Percentiles rank a stretch among this genome's conserved stretches.
These are phyloP conservation scores for Boletus insuetus DNA, from an alignment of 768 basidiomycete genomes.

Conservation along the genomic window DNA sequence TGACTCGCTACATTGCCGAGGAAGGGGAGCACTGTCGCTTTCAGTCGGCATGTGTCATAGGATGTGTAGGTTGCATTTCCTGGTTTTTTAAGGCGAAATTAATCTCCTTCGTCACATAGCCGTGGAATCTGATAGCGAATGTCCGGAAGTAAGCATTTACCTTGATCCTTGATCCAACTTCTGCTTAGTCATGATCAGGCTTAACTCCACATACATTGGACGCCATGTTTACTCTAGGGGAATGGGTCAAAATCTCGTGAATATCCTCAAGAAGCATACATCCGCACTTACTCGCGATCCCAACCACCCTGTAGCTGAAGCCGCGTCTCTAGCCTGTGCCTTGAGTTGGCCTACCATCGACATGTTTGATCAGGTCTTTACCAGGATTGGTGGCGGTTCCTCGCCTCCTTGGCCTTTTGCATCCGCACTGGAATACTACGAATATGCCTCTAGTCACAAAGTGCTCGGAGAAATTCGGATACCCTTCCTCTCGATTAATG, in stretches of 20 bases:
- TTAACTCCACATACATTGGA: slow-evolving; percentile 53
- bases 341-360: slow-evolving; percentile 54
- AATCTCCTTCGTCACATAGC: slow-evolving; percentile 31
- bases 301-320: slow-evolving; percentile 48
- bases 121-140: slow-evolving; percentile 48
- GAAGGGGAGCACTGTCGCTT: slow-evolving; percentile 66
- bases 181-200: slow-evolving; percentile 36
- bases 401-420: slow-evolving; percentile 52
- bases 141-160: slow-evolving; percentile 28
- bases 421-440: slow-evolving; percentile 46
- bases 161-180: slow-evolving; percentile 7
- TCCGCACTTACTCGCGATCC: slow-evolving; percentile 48
- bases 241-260: slow-evolving; percentile 73
- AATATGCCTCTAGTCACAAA: slow-evolving; percentile 57
- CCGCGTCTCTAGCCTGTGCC: slow-evolving; percentile 42
- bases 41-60: slow-evolving; percentile 64
- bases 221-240: slow-evolving; percentile 70
- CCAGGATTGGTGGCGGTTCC: slow-evolving; percentile 67
- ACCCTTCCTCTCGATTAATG: slow-evolving; percentile 73
- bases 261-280: slow-evolving; percentile 52
- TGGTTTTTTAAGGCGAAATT: slow-evolving; percentile 10
- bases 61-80: slow-evolving; percentile 54
- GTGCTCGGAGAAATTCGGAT: slow-evolving; percentile 58
- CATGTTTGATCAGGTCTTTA: slow-evolving; percentile 61
- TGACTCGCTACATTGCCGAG: slow-evolving; percentile 87